Evolutionary conservation across 306 rosid genomes (phyloP), one percentile per base, ranked within the genome.

Genomic region (Castanospermum australe): DNA sequence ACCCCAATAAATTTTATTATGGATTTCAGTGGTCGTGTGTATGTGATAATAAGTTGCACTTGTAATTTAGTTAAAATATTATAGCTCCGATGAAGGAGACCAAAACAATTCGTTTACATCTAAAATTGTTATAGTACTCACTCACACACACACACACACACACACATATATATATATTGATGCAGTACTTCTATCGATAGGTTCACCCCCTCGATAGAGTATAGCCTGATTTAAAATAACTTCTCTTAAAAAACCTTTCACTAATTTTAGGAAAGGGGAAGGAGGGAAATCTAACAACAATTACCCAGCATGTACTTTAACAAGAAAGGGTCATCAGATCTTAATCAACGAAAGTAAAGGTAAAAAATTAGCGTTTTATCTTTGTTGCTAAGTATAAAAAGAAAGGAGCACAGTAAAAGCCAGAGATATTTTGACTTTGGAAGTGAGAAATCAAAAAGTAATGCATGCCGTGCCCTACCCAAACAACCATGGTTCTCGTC

Each of bases 401-500:
- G 6, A 67, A 67, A 63, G 35, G 42, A 60, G 42, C 39, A 9
- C 14, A 15, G 5, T 15, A 76, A 81, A 57, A 73, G 24, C 39
- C 11, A 24, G 21, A 28, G 36, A 66, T 55, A 64, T 17, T 47
- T 32, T 54, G 32, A 55, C 64, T 63, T 64, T 38, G 41, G 68
- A 52, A 21, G 22, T 24, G 65, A 77, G 44, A 57, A 69, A 51
- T 22, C 32, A 71, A 39, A 39, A 79, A 42, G 71, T 60, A 67
- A 74, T 57, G 81, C 71, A 82, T 20, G 20, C n/a, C n/a, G n/a
- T n/a, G n/a, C 69, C 92, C 84, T 93, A 95, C 98, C 99, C 99
- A 79, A 93, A 95, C 60, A 95, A 77, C 99, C 99, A 95, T 30
- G 99, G 99, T 73, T 95, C 99, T 73, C 99, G 90, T 83, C 99